Base-by-base conservation (phyloP, 2,329 filamentous ascomycete species). In the Fusarium scirpi region DNA sequence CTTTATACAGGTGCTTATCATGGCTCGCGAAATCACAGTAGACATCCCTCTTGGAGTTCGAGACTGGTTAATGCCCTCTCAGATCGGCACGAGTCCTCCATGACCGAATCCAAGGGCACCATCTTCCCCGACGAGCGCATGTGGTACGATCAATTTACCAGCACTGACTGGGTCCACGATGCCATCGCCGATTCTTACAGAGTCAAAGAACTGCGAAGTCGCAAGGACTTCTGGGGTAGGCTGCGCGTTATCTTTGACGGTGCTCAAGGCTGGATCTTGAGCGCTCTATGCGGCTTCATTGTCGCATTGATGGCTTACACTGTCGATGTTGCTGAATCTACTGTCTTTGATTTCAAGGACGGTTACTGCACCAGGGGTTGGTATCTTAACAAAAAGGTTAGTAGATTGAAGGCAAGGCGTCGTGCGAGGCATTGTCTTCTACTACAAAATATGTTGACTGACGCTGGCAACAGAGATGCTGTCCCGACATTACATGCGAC, bases 101-200 rank as follows among this genome's bases (percentile, higher is more conserved):
- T 91, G 80, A 80, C 85, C 66, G 89, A 91, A 67, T 90, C 90
- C 51, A 92, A 90, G 75, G 82, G 85, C 34, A 90, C 89, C 7
- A 81, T 92, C 12, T 91, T 89, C 73, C 84, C 91, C 53, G 93
- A 98, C 76, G 94, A 98, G 73, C 90, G 96, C 65, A 92, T 97
- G 12, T 98, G 96, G 96, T 98, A 98, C 81, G 96, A 99, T 83
- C 96, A 99, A 81, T 97, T 97, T 77, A 97, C 94, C 8, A 97
- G 93, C 9, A 98, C 94, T 58, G 95, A 99, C 80, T 99, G 96
- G 96, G 94, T 99, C 1, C 95, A 97, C 78, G 96, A 99, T 80
- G 94, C 92, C 79, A 98, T 99, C 73, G 93, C 94, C 76, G 96
- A 98, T 81, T 94, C 94, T 12, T 93, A 94, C 75, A 92, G 96